phyloP scores from a whole-genome alignment of 139 green algal species.

The Auxenochlorella protothecoides region DNA sequence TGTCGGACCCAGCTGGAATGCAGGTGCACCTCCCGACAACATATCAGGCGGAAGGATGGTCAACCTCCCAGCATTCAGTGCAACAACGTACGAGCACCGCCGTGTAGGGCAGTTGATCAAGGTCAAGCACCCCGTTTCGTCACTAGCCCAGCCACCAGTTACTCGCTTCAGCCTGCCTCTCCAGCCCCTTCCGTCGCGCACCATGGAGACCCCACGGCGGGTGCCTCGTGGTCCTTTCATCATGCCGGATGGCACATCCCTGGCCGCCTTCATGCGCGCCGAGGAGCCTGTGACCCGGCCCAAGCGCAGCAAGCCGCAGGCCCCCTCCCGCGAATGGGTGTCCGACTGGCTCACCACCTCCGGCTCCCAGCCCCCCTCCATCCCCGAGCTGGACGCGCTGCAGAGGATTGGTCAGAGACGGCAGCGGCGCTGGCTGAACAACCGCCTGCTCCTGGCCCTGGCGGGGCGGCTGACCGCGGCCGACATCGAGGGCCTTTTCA shows the following conservation, averaged over 20 bases:
- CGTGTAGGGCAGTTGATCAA: not conserved
- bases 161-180: not conserved
- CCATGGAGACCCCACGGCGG: not conserved
- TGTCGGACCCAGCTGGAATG: too few relatives aligned
- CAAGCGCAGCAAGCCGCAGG: not conserved
- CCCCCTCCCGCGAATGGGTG: not conserved
- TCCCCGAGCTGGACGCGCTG: slow-evolving; percentile 19
- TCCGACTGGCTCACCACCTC: not conserved
- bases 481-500: slow-evolving; percentile 43
- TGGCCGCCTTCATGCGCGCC: not conserved
- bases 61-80: not conserved
- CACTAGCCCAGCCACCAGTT: not conserved
- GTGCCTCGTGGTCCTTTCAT: slow-evolving; percentile 19
- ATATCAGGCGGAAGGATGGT: too few relatives aligned
- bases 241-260: slow-evolving; percentile 23
- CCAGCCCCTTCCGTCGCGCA: not conserved
- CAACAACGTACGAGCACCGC: not conserved
- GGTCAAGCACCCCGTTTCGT: too few relatives aligned
- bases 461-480: slow-evolving; percentile 23
- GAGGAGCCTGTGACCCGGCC: not conserved
- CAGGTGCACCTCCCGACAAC: too few relatives aligned
- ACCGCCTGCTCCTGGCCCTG: slow-evolving; percentile 43
- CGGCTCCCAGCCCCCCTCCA: not conserved
- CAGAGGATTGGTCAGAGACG: slow-evolving; percentile 20
- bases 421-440: slow-evolving; percentile 33